These are phyloP conservation scores for Trichoderma koningiopsis DNA, from an alignment of 2,329 filamentous ascomycete genomes.

Conservation along the genomic window DNA sequence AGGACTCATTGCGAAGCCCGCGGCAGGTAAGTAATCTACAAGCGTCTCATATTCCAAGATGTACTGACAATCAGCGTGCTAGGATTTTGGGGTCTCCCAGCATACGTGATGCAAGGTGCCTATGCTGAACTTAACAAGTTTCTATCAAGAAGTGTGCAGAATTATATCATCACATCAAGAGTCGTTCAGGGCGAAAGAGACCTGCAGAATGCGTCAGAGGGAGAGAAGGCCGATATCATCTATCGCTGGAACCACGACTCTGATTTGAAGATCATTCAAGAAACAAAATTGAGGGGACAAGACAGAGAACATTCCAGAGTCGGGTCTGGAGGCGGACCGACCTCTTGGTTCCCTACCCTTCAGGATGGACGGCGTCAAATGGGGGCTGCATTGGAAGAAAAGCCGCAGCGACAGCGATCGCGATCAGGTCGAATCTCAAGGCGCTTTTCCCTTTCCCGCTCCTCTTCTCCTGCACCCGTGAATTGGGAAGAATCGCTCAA, in stretches of 20 bases:
- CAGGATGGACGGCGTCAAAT: constrained; percentile 49
- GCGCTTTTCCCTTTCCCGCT: constrained; percentile 26
- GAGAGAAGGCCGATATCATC: constrained; percentile 67
- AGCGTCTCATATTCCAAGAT: background rate
- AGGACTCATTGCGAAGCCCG: constrained; percentile 79
- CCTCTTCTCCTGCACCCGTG: constrained; percentile 24
- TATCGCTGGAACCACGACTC: constrained; percentile 62
- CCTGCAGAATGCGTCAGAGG: constrained; percentile 52
- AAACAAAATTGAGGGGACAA: constrained; percentile 52
- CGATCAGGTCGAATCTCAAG: constrained; percentile 21
- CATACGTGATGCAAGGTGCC: constrained; percentile 80
- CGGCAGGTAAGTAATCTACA: constrained; percentile 62
- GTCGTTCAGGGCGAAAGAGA: constrained; percentile 76
- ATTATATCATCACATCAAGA: constrained; percentile 77
- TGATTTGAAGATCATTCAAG: constrained; percentile 63
- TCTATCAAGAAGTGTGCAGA: constrained; percentile 71
- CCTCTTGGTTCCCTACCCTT: background rate
- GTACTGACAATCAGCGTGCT: background rate
- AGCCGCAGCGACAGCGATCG: constrained; percentile 30
- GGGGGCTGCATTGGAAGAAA: constrained; percentile 47
- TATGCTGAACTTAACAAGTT: constrained; percentile 74
- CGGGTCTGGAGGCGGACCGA: constrained; percentile 10
- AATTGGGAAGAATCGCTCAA: background rate
- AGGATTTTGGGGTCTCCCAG: constrained; percentile 71
- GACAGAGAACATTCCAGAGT: constrained; percentile 40